Evolutionary conservation across 192 early-diverging fungal genomes (phyloP), one percentile per base, ranked within the genome.

Genomic region (Chytriomyces sp.): DNA sequence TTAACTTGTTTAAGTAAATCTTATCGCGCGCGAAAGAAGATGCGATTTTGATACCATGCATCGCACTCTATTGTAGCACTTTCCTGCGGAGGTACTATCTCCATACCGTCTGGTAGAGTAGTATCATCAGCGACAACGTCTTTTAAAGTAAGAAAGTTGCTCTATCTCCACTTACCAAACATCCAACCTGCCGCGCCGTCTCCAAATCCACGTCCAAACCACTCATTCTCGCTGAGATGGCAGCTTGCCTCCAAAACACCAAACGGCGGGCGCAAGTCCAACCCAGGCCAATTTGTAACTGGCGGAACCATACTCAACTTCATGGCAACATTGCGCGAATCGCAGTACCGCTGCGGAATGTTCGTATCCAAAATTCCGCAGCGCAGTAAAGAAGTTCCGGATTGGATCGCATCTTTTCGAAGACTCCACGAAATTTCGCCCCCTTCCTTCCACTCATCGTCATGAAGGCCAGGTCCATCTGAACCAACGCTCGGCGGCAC

Each of bases 321-420:
- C 9, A 78, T 24, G 9, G 77, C 77, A 26, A 78, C 18, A 50
- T 78, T 78, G 16, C 61, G 60, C 8, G 69, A 61, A 8, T 65
- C 68, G 62, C 77, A 78, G 50, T 78, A 78, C 20, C 77, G 68
- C 63, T 78, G 67, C 44, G 77, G 77, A 48, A 78, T 64, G 2
- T 64, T 45, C 13, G 24, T 9, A 63, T 78, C 77, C 5, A 69
- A 9, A 16, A 64, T 16, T 20, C 62, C 77, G 47, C 77, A 69
- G 53, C 35, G 35, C 35, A 35, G 35, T 35, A 35, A 35, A 0
- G 35, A 35, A 35, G 35, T 35, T 35, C 35, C 35, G 4, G 35
- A 35, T 35, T 35, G 35, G 35, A 35, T 35, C 35, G 35, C 0
- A 35, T 35, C 35, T 35, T 35, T 35, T 35, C 35, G 35, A 35